phyloP scores from a whole-genome alignment of 495 filamentous ascomycete genomes.

The Xylaria telfairii region DNA sequence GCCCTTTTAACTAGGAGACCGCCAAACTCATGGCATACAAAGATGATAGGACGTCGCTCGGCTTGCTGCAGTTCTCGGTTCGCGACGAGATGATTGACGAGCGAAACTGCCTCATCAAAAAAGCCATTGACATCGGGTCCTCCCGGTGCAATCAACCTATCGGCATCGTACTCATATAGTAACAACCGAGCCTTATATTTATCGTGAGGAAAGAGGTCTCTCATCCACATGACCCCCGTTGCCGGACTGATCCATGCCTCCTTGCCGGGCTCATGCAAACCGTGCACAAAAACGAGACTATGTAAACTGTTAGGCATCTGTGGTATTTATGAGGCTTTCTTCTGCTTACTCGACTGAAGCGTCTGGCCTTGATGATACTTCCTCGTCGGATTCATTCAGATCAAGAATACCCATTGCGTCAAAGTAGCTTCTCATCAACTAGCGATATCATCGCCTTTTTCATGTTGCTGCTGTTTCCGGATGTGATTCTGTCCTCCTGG shows the following conservation, averaged over 20 bases:
- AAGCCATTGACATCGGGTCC: not conserved
- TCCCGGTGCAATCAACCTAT: constrained; percentile 10
- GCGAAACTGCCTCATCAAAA: constrained; percentile 15
- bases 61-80: constrained; percentile 10
- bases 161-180: constrained; percentile 17
- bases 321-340: not conserved
- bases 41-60: constrained; percentile 16
- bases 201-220: constrained; percentile 12
- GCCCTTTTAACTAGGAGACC: constrained; percentile 14
- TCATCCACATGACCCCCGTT: constrained; percentile 9
- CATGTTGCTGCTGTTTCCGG: not conserved
- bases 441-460: not conserved
- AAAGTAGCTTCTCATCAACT: not conserved
- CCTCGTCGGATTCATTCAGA: constrained; percentile 2
- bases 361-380: not conserved
- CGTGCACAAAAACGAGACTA: constrained; percentile 16
- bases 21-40: constrained; percentile 16
- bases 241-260: not conserved
- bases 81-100: constrained; percentile 13
- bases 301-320: not conserved
- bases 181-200: constrained; percentile 11
- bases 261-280: not conserved
- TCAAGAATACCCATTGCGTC: constrained; percentile 12
- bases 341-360: constrained; percentile 7
- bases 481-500: not conserved